Evolutionary conservation across 2,329 filamentous ascomycete species (phyloP), one percentile per base, ranked within the genome.

Genomic region (Juglanconis juglandina): DNA sequence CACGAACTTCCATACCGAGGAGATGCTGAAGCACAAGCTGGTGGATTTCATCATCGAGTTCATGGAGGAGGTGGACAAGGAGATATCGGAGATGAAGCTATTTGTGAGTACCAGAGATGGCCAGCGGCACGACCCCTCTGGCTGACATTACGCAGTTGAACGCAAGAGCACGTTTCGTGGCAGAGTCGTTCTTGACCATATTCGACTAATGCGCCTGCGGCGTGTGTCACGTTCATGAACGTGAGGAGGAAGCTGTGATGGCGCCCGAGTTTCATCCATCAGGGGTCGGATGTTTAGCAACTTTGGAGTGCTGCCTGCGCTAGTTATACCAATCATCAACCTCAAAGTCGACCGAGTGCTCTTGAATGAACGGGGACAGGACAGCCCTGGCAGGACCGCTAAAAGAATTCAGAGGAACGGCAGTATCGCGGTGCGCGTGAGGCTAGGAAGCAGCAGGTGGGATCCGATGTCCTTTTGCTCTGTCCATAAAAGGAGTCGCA

Each of bases 41-140:
- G 96, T 99, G 39, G 95, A 99, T 75, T 99, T 99, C 71, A 96
- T 99, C 68, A 97, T 99, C 66, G 89, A 98, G 72, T 99, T 99
- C 72, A 98, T 99, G 94, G 94, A 99, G 76, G 95, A 99, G 75
- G 96, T 99, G 4, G 96, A 99, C 76, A 99, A 99, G 82, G 95
- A 99, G 77, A 99, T 99, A 63, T 98, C 95, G 3, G 96, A 99
- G 79, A 98, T 99, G 95, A 99, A 99, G 84, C 89, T 99, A 70
- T 99, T 99, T 77, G 94, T 61, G 32, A 60, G 57, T 59, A 33
- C 14, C 33, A 24, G 32, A 1, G 5, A 30, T 11, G 11, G 8
- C 34, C 5, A 10, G 68, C 64, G 63, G 71, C 79, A 67, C 78
- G 70, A 59, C 24, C 24, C 3, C 8, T 32, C 51, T 46, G 10